A percentile compares a stretch with the other conserved stretches of the same genome.
These are phyloP conservation scores for Blastomyces percursus DNA, from an alignment of 2,329 filamentous ascomycete genomes.

Conservation along the genomic window DNA sequence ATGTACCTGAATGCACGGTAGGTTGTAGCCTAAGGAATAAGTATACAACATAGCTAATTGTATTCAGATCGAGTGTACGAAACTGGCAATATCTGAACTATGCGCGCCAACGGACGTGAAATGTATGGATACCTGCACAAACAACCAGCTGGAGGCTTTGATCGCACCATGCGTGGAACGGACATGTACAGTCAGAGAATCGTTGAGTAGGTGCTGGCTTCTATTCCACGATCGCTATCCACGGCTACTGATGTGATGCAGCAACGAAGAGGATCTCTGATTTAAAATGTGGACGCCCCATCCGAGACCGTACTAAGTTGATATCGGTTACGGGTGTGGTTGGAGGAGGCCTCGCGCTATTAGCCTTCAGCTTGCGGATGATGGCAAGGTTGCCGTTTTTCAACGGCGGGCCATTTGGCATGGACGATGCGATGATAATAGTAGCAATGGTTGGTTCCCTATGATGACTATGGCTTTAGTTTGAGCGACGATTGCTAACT, in stretches of 20 bases:
- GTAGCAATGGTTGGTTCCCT: background rate
- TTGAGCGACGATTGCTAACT: background rate
- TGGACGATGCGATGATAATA: slow-evolving; percentile 7
- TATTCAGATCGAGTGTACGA: slow-evolving; percentile 4
- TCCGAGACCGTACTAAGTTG: slow-evolving; percentile 3
- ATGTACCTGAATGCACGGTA: slow-evolving; percentile 3
- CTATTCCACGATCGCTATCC: background rate
- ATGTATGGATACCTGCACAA: slow-evolving; percentile 4
- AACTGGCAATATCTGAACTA: background rate
- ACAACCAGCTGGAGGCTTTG: background rate
- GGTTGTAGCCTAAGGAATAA: background rate
- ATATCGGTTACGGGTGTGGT: background rate
- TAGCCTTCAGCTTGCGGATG: slow-evolving; percentile 2
- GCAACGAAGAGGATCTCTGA: slow-evolving; percentile 1
- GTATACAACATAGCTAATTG: background rate
- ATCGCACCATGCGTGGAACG: background rate
- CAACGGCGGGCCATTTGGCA: slow-evolving; percentile 3
- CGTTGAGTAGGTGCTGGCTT: background rate
- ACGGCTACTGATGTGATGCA: background rate
- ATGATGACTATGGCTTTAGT: background rate
- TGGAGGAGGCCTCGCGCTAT: background rate
- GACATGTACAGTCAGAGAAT: background rate
- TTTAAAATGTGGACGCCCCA: background rate
- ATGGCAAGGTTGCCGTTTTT: slow-evolving; percentile 1
- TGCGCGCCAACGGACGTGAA: background rate